Evolutionary conservation across 306 rosid species (phyloP), one percentile per base, ranked within the genome.

Genomic region (Inga leiocalycina): DNA sequence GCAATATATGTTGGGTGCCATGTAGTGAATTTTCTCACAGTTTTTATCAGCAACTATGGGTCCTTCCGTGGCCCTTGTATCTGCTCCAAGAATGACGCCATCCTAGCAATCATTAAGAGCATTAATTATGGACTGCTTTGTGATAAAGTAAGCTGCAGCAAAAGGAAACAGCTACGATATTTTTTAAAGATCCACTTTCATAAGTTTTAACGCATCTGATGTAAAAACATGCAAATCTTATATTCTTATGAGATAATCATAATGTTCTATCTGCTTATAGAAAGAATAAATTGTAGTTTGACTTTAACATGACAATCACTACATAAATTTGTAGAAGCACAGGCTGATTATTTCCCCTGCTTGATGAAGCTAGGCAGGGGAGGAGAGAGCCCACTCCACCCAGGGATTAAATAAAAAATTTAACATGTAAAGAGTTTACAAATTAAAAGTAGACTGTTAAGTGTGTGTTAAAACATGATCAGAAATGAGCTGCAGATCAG

Each of bases 61-160:
- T 43, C 98, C 98, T 86, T 93, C 97, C 11, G 97, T 95, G 67
- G 98, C 98, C 83, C 98, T 90, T 13, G 98, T 95, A 88, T 95
- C 98, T 32, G 99, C 99, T 88, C 99, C 99, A 84, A 96, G 99
- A 89, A 96, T 90, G 79, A 94, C 89, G n/a, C 99, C 99, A 89
- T 96, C 97, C 72, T 77, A 70, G 45, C 56, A 70, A 32, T 15
- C 71, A 57, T 30, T 49, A 70, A 30, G 22, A 82, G 78, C 78
- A 52, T 37, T 44, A 85, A 37, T 73, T 48, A 39, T 41, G 34
- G 43, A 65, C 41, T 13, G 10, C 14, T 41, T 37, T 10, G n/a
- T 32, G 20, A 24, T 37, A 67, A 57, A 46, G 17, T 56, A 56
- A 46, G 39, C 13, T 35, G 48, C 8, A 34, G n/a, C 75, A 2